These are phyloP conservation scores for Gaeumannomyces sp. DNA, from an alignment of 2,329 filamentous ascomycete genomes.

Conservation along the genomic window DNA sequence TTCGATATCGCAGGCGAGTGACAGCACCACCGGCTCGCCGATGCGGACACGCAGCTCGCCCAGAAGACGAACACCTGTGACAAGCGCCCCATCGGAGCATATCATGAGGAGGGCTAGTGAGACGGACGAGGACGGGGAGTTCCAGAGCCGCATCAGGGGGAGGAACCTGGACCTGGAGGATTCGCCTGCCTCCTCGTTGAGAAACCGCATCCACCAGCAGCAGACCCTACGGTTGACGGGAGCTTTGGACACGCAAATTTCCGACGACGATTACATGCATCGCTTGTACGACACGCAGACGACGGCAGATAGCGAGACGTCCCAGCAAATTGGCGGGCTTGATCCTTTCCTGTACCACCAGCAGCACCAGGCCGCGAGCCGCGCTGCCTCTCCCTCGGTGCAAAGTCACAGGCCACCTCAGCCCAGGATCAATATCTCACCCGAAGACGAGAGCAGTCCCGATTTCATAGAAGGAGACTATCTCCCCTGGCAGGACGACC, in stretches of 20 bases:
- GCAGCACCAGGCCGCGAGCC: too few species aligned
- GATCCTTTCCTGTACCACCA: neutral
- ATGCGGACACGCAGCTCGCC: conserved; percentile 11
- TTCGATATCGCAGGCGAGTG: conserved; percentile 43
- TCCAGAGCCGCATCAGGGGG: conserved; percentile 40
- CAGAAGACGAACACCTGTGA: conserved; percentile 2
- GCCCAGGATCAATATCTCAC: neutral
- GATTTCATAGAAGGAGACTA: conserved; percentile 52
- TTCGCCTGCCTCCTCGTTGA: conserved; percentile 13
- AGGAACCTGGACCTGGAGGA: conserved; percentile 26
- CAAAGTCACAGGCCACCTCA: neutral
- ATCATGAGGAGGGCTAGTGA: conserved; percentile 19
- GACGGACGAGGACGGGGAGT: conserved; percentile 28
- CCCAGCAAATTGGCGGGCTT: neutral
- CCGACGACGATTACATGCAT: conserved; percentile 26
- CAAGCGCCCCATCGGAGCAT: conserved; percentile 10
- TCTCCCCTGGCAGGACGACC: conserved; percentile 52
- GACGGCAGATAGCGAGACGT: conserved; percentile 26
- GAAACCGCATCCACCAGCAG: conserved; percentile 10
- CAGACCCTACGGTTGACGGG: conserved; percentile 18
- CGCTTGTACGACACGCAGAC: conserved; percentile 35
- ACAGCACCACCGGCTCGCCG: conserved; percentile 17
- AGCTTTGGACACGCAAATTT: conserved; percentile 18
- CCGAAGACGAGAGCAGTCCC: conserved; percentile 21
- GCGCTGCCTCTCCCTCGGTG: too few species aligned